phyloP scores from a whole-genome alignment of 2,329 filamentous ascomycete genomes.

The Fusarium nisikadoi region DNA sequence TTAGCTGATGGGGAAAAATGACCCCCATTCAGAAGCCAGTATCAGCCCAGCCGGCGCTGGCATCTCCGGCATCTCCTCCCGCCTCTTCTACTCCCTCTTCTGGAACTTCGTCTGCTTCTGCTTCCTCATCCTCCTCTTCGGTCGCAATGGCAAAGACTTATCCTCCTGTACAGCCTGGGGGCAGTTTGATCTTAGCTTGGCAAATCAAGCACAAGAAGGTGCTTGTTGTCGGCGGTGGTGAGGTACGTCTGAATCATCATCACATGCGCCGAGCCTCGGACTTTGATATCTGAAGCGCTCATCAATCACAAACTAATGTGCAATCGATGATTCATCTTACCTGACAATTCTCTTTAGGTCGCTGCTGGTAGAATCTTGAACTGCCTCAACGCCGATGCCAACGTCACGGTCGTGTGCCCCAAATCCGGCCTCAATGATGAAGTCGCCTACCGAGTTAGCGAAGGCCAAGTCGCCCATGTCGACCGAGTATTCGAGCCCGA shows the following conservation, averaged over 20 bases:
- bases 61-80: slow-evolving; percentile 38
- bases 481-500: slow-evolving; percentile 85
- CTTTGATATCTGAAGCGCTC: background rate
- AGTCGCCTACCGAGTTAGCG: slow-evolving; percentile 81
- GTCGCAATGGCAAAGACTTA: slow-evolving; percentile 62
- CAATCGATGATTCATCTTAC: background rate
- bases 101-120: slow-evolving; percentile 11
- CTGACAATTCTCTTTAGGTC: slow-evolving; percentile 68
- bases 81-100: slow-evolving; percentile 24
- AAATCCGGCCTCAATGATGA: slow-evolving; percentile 84
- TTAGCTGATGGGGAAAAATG: slow-evolving; percentile 38
- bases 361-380: slow-evolving; percentile 94
- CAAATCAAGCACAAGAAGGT: slow-evolving; percentile 90
- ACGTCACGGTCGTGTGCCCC: slow-evolving; percentile 87
- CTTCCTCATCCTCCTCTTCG: slow-evolving; percentile 9
- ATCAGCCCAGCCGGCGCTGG: slow-evolving; percentile 40
- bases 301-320: background rate
- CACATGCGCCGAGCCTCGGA: slow-evolving; percentile 20
- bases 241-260: slow-evolving; percentile 67
- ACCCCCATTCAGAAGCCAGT: slow-evolving; percentile 37
- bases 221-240: slow-evolving; percentile 93
- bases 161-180: slow-evolving; percentile 86
- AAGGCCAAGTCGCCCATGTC: slow-evolving; percentile 80
- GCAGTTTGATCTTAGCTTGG: slow-evolving; percentile 95
- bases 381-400: slow-evolving; percentile 93